Base-by-base conservation (phyloP, 164 flowering plant genomes). In the Magnolia changhungtana region DNA sequence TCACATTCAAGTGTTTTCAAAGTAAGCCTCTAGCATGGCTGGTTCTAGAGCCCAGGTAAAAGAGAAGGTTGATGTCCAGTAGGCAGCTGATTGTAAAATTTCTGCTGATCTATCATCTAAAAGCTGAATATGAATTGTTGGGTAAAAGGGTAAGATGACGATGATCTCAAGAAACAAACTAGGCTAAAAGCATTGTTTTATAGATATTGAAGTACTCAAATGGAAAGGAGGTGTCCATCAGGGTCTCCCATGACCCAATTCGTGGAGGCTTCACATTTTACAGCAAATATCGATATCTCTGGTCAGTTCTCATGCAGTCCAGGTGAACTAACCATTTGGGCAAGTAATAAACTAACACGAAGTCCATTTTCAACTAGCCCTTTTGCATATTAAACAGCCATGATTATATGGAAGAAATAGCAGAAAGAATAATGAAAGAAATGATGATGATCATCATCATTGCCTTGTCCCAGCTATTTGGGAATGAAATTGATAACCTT, bases 361-460 rank as follows among this genome's bases (percentile, higher is more conserved):
- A 14, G 24, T 16, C 50, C 72, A 70, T n/a, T 18, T 70, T 66
- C 14, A 13, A 31, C n/a, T 29, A 18, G 19, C 24, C 16, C 18
- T 18, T 50, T 50, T 16, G 3, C 58, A 50, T 50, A 19, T 7
- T 49, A 18, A 23, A 49, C 27, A 67, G 45, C 45, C 45, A 37
- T 0, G 45, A 37, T 3, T 5, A 29, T 24, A 67, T 24, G 7
- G 24, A 10, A 11, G 70, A 29, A 24, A 29, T 29, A 11, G 49
- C 24, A 29, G 45, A 18, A 67, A 67, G 70, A 67, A 67, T 18
- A 67, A 67, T 29, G 16, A 67, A 64, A 64, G 24, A 64, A 64
- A 19, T 10, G n/a, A n/a, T 11, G 13, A 55, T 55, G 13, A 55
- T 16, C 61, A 9, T 55, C 13, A 9, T 55, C 61, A 55, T 11